These are phyloP conservation scores for Mucor irregularis DNA, from an alignment of 371 early-diverging fungal genomes.

Conservation along the genomic window DNA sequence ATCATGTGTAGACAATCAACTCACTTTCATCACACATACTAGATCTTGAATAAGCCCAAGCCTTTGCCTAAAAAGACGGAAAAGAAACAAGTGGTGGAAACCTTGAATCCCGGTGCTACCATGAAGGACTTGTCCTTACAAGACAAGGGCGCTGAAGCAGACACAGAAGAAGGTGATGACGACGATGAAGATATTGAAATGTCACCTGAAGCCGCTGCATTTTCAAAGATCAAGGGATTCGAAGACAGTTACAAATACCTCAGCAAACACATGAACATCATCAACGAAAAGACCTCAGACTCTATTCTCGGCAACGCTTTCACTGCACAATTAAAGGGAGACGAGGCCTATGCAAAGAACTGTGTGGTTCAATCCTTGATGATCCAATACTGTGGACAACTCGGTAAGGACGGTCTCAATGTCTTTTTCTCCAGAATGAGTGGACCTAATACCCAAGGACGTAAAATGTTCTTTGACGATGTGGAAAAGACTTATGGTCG, in stretches of 20 bases:
- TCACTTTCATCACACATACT: not conserved
- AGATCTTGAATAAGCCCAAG: slow-evolving; percentile 55
- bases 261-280: slow-evolving; percentile 66
- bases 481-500: slow-evolving; percentile 79
- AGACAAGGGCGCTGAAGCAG: slow-evolving; percentile 24
- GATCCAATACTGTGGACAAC: slow-evolving; percentile 79
- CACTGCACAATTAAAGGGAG: slow-evolving; percentile 72
- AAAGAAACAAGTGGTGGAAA: slow-evolving; percentile 62
- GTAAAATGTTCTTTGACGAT: slow-evolving; percentile 82
- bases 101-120: slow-evolving; percentile 67
- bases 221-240: slow-evolving; percentile 64
- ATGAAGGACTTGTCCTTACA: slow-evolving; percentile 36
- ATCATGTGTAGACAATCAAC: not conserved
- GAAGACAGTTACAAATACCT: slow-evolving; percentile 72
- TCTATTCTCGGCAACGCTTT: slow-evolving; percentile 90
- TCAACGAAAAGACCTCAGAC: slow-evolving; percentile 72
- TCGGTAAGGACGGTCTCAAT: slow-evolving; percentile 83
- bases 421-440: slow-evolving; percentile 78
- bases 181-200: slow-evolving; percentile 58
- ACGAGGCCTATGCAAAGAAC: slow-evolving; percentile 65
- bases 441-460: slow-evolving; percentile 55
- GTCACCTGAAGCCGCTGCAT: slow-evolving; percentile 62
- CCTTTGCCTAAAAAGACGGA: slow-evolving; percentile 18
- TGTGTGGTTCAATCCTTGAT: slow-evolving; percentile 83
- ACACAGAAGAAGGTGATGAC: slow-evolving; percentile 56